Evolutionary conservation across 2,329 filamentous ascomycete species (phyloP), one percentile per base, ranked within the genome.

Genomic region (Waltergamsia citrina): DNA sequence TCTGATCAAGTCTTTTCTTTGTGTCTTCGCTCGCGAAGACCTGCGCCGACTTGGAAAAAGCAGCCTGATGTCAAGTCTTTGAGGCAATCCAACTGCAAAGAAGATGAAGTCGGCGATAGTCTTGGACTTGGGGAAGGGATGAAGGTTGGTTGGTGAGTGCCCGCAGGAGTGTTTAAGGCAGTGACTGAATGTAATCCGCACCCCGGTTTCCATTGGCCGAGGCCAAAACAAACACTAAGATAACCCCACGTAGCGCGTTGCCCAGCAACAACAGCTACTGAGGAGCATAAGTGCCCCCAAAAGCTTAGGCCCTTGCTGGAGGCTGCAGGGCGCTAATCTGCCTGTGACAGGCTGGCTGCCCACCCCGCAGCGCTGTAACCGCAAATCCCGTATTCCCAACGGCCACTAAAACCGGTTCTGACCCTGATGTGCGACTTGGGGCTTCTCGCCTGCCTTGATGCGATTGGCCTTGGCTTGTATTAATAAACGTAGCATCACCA

Each of bases 291-390:
- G n/a, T n/a, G n/a, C 25, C 19, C 17, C 25, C 25, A n/a, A n/a
- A 15, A 24, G 8, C 22, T 8, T n/a, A n/a, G 8, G 22, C 8
- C 25, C 18, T 24, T n/a, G n/a, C 29, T 15, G 20, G 31, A 12
- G 27, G 12, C 16, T 27, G 12, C 23, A 34, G 17, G 32, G 32
- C 12, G 32, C 24, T 18, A 34, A 28, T 18, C 11, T 18, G 23
- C 19, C 32, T 34, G 32, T 34, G 32, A 34, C 32, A 28, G 32
- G 22, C 32, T 33, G 26, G 23, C 26, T 24, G 25, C 25, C n/a
- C n/a, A 27, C 25, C 25, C 25, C 25, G 25, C 25, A 27, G 25
- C 25, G 6, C 12, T n/a, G n/a, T n/a, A 25, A 9, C 23, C 9
- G 23, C 23, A 9, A 25, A 25, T n/a, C 23, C 23, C 23, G 23